These are phyloP conservation scores for Lentinula aciculospora DNA, from an alignment of 768 basidiomycete genomes.

Conservation along the genomic window DNA sequence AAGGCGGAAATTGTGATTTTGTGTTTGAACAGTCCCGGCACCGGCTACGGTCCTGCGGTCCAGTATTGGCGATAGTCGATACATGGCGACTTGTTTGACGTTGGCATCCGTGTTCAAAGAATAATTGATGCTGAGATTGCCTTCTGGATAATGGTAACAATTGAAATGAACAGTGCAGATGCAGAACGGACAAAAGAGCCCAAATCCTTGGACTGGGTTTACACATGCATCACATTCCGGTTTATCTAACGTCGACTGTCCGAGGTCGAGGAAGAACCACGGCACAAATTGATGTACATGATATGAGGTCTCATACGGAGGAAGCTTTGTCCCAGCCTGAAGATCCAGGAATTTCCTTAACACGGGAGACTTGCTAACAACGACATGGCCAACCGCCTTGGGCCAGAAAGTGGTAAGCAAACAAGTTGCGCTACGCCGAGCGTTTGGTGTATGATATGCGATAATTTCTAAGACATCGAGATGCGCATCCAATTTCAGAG, in stretches of 20 bases:
- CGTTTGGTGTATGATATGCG: constrained; percentile 55
- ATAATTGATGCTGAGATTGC: constrained; percentile 55
- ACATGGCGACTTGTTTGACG: constrained; percentile 53
- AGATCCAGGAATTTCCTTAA: constrained; percentile 10
- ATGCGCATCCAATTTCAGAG: constrained; percentile 61
- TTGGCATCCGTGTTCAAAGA: constrained; percentile 34
- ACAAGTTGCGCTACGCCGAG: constrained; percentile 49
- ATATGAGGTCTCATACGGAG: constrained; percentile 14
- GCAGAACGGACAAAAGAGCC: constrained; percentile 68
- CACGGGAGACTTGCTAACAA: constrained; percentile 41
- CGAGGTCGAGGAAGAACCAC: constrained; percentile 45
- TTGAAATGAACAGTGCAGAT: constrained; percentile 67
- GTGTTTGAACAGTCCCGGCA: constrained; percentile 16
- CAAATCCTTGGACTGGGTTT: constrained; percentile 55
- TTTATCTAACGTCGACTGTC: constrained; percentile 22
- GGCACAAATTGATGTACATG: constrained; percentile 62
- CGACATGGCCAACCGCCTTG: constrained; percentile 58
- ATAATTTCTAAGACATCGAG: constrained; percentile 67
- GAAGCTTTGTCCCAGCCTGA: constrained; percentile 2
- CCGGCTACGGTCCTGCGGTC: constrained; percentile 21
- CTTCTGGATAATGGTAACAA: constrained; percentile 71
- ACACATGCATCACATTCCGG: constrained; percentile 54
- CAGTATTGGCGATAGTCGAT: constrained; percentile 51
- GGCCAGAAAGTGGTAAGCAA: constrained; percentile 65
- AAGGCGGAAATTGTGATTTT: constrained; percentile 46